Base-by-base conservation (phyloP, 495 filamentous ascomycete species). In the Thozetella sp. region DNA sequence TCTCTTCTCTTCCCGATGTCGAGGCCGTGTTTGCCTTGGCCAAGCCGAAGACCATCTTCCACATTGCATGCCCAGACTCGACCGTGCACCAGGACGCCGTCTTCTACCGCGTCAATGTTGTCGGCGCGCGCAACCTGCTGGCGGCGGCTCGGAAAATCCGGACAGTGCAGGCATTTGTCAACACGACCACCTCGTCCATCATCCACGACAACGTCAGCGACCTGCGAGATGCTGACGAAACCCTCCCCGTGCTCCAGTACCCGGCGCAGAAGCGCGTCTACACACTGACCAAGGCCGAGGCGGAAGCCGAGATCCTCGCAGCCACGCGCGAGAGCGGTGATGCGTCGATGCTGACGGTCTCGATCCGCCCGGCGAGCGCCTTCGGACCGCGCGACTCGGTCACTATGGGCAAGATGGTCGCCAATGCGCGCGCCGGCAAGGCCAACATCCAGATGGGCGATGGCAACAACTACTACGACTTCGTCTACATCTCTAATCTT, bases 401-500 rank as follows among this genome's bases (percentile, higher is more conserved):
- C 22, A 40, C 45, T 19, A 46, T 67, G 26, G 51, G 52, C 13
- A 61, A 62, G 12, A 67, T 72, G 27, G 34, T 74, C 50, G 54
- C 40, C 9, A 54, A 43, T 34, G 54, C 55, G 10, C 59, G 53
- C 12, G 24, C 55, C 2, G 64, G 66, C 13, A 57, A 63, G 43
- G 63, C 40, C 9, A 60, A 58, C 22, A 61, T 65, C 24, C 69
- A 73, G 51, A 63, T 73, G 50, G 87, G 87, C 11, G 58, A 75
- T 57, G 85, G 84, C 2, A 59, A 71, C 13, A 90, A 89, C 60
- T 59, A 88, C 48, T 86, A 81, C 75, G 85, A 89, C 67, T 81
- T 87, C 51, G 85, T 82, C 23, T 84, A 88, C 65, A 81, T 87
- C 22, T 70, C 70, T 61, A 90, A 90, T 57, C 69, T 84, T 25